Percentiles rank a stretch among this genome's conserved stretches.
Evolutionary conservation across 768 basidiomycete genomes (phyloP).

Genomic region (Piloderma croceum): DNA sequence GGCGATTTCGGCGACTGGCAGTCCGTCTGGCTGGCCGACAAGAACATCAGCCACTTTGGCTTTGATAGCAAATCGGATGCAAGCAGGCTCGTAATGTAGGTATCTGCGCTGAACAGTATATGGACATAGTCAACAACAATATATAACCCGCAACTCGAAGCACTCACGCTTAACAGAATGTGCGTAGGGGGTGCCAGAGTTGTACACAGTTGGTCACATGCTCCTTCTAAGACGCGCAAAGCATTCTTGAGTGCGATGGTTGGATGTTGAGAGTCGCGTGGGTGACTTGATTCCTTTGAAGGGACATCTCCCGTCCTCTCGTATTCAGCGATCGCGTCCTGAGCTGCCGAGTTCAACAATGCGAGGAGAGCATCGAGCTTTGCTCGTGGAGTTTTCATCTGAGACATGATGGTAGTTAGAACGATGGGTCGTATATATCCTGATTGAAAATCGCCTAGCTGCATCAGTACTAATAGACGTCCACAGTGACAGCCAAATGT

Average conservation of each 20-base stretch:
- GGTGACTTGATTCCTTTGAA: not conserved
- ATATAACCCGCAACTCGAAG: not conserved
- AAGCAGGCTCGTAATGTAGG: constrained; percentile 22
- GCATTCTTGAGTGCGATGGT: constrained; percentile 1
- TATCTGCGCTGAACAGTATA: not conserved
- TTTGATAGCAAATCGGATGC: constrained; percentile 28
- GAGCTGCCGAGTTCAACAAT: not conserved
- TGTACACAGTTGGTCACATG: constrained; percentile 2
- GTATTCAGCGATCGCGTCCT: not conserved
- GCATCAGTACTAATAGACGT: no score
- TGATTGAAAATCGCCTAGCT: no score
- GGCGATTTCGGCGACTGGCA: constrained; percentile 30
- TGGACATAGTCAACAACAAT: not conserved
- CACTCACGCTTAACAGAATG: constrained; percentile 1
- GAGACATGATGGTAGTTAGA: no score
- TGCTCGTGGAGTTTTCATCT: no score
- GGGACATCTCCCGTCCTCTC: not conserved
- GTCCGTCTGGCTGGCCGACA: constrained; percentile 28
- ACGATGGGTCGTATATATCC: no score
- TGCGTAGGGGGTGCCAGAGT: constrained; percentile 2
- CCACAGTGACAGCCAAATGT: no score
- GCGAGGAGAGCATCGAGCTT: constrained; percentile 1
- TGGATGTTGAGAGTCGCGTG: not conserved
- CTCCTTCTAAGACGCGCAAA: constrained; percentile 1
- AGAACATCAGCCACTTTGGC: constrained; percentile 36